phyloP scores from a whole-genome alignment of 2,329 filamentous ascomycete species.

The Ophiostoma ips region DNA sequence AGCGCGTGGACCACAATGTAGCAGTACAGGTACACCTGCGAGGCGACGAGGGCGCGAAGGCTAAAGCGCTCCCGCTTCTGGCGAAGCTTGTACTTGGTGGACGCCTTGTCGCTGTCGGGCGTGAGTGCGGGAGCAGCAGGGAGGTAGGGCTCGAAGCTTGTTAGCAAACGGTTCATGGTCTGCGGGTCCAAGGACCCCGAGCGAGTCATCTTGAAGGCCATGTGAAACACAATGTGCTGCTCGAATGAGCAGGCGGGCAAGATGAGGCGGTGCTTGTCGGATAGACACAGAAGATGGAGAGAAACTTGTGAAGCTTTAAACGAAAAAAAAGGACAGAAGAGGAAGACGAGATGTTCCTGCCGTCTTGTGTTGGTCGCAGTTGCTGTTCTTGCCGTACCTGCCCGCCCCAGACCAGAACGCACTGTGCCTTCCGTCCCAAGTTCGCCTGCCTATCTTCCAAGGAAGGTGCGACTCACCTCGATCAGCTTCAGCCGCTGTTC shows the following conservation, averaged over 20 bases:
- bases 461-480: conserved; percentile 22
- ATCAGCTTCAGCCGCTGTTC: conserved; percentile 31
- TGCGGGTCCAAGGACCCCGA: neutral
- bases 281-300: neutral
- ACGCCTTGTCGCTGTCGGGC: neutral
- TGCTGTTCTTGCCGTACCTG: neutral
- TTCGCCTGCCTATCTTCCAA: neutral
- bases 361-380: conserved; percentile 3
- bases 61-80: conserved; percentile 33
- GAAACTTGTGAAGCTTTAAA: no score
- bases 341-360: neutral
- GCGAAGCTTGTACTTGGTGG: conserved; percentile 3
- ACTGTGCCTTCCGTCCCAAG: neutral
- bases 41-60: conserved; percentile 45
- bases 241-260: no score
- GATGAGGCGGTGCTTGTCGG: no score
- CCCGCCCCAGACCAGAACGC: neutral
- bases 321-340: neutral
- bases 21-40: conserved; percentile 50
- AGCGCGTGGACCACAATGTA: conserved; percentile 62
- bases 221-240: no score
- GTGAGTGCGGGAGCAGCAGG: neutral
- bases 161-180: neutral
- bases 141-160: neutral
- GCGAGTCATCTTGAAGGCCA: neutral